A percentile compares a stretch with the other conserved stretches of the same genome.
Conservation (phyloP, 169 alveolate genomes). For the Cryptosporidium baileyi region DNA sequence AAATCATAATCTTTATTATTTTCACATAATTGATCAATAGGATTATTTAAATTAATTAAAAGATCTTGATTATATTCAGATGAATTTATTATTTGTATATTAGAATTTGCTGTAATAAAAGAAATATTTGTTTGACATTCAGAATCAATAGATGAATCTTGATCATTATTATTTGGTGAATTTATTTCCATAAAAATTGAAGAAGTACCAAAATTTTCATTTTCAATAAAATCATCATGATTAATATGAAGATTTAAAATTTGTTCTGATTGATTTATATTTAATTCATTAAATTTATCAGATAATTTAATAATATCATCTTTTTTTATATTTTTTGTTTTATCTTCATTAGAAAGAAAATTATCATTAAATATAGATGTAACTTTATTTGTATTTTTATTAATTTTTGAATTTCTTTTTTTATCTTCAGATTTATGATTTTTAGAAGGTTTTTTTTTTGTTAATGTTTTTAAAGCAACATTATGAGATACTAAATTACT, state of each 20-base stretch:
- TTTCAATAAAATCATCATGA: background rate
- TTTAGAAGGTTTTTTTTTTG: slow-evolving; percentile 36
- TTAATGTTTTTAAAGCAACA: slow-evolving; percentile 19
- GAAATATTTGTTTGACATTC: slow-evolving; percentile 48
- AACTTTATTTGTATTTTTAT: background rate
- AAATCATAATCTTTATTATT: background rate
- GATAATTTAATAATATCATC: too few species aligned
- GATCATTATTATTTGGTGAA: background rate
- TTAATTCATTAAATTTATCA: too few species aligned
- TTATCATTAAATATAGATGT: background rate
- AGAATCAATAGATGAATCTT: background rate
- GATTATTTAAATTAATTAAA: background rate
- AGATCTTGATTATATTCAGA: background rate
- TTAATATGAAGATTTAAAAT: too few species aligned
- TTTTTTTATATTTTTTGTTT: too few species aligned
- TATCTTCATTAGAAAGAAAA: background rate
- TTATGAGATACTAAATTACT: slow-evolving; percentile 49
- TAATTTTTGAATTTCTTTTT: background rate
- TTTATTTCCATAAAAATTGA: background rate
- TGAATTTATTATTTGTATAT: background rate
- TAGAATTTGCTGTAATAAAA: slow-evolving; percentile 39
- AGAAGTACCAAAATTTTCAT: background rate
- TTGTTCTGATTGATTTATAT: too few species aligned
- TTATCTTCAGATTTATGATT: slow-evolving; percentile 9
- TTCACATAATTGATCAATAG: background rate